Evolutionary conservation across 352 stramenopile genomes (phyloP).

Genomic region (Globisporangium uncinulatum): DNA sequence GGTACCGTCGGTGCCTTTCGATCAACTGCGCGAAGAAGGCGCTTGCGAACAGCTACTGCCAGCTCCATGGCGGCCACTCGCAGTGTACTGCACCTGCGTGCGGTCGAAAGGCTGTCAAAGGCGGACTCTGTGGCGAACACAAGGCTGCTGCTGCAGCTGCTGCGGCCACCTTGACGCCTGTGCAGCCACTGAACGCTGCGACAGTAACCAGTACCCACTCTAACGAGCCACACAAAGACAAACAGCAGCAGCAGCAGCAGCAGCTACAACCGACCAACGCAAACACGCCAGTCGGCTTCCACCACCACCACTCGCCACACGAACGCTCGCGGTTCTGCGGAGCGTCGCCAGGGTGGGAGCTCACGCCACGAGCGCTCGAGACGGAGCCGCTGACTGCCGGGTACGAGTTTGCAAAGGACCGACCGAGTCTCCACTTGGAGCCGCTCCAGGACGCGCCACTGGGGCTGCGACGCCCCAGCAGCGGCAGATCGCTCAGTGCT

Average conservation of each 20-base stretch:
- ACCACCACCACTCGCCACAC: neutral
- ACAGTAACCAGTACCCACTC: neutral
- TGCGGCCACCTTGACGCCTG: conserved; percentile 2
- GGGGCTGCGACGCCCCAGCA: neutral
- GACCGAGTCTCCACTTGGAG: conserved; percentile 14
- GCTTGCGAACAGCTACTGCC: conserved; percentile 31
- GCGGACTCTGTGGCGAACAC: conserved; percentile 23
- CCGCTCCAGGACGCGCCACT: neutral
- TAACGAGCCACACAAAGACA: conserved; percentile 9
- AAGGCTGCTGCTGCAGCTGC: conserved; percentile 4
- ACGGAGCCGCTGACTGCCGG: neutral
- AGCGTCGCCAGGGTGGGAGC: neutral
- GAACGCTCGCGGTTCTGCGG: neutral
- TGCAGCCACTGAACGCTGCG: neutral
- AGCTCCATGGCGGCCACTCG: conserved; percentile 25
- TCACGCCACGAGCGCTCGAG: neutral
- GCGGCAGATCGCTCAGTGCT: neutral
- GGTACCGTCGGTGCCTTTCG: conserved; percentile 32
- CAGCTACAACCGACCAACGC: neutral
- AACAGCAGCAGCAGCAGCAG: neutral
- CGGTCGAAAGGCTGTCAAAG: conserved; percentile 20
- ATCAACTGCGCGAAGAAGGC: conserved; percentile 33
- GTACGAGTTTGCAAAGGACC: conserved; percentile 16
- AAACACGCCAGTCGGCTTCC: neutral
- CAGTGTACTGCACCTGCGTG: conserved; percentile 18